Base-by-base conservation (phyloP, 495 filamentous ascomycete species). In the Aspergillus nidulans region DNA sequence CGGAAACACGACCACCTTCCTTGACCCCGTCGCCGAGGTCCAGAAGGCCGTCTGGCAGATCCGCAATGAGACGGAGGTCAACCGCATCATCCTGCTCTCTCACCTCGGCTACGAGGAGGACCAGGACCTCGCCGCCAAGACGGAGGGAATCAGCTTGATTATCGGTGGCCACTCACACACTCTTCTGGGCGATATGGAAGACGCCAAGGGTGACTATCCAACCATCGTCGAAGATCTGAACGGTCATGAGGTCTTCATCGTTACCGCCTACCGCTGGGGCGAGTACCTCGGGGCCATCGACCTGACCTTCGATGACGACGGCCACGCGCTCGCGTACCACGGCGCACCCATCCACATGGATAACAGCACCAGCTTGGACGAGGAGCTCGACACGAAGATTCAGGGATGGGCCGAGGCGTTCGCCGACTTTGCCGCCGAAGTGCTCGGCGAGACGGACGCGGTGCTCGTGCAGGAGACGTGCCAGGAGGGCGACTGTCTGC, bases 271-370 rank as follows among this genome's bases (percentile, higher is more conserved):
- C 46, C 28, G 46, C n/a, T 49, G 46, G 46, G 46, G 46, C 10
- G 46, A 49, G 28, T 49, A 49, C 46, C 1, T 49, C n/a, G 46
- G 46, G 8, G 28, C 30, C 19, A 49, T 49, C 20, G 46, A 49
- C 30, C 19, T 49, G 2, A 49, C 46, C 0, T 49, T 49, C 28
- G 46, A 49, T 20, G 46, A 49, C 10, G 46, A 49, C 9, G 46
- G 46, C 16, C 26, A 23, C 7, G 46, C 46, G 1, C 46, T 49
- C 21, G 46, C 46, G 18, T 49, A 49, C 46, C 46, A 49, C 46
- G 46, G 46, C 28, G 46, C 46, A 6, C 46, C 46, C 15, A 49
- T 49, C 28, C 46, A 49, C 30, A 49, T 49, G 46, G 46, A 49
- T 30, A 49, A 49, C 46, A 49, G 30, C 46, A 49, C 46, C 7